Evolutionary conservation across 2,329 filamentous ascomycete species (phyloP).

Genomic region (Thermothelomyces thermophilus): DNA sequence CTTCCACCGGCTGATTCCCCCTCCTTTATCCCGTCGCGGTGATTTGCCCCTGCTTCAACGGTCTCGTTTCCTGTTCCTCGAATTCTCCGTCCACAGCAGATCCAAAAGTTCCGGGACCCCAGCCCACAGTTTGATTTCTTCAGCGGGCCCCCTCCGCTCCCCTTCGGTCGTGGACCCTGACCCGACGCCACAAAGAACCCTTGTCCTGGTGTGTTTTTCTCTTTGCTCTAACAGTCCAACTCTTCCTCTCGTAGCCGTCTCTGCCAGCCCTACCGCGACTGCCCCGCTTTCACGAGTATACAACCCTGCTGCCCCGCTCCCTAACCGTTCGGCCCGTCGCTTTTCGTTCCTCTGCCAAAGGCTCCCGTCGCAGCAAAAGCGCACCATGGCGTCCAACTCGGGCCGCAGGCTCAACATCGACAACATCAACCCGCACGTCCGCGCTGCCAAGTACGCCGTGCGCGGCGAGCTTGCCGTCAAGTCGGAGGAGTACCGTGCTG

Average conservation of each 20-base stretch:
- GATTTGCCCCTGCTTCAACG: too few relatives aligned
- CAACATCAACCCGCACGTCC: constrained; percentile 89
- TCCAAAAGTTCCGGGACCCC: background rate
- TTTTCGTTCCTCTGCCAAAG: constrained; percentile 8
- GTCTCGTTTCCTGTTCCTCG: background rate
- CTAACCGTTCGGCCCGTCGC: constrained; percentile 5
- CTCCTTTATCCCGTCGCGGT: too few relatives aligned
- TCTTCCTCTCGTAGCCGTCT: constrained; percentile 13
- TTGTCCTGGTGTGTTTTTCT: constrained; percentile 11
- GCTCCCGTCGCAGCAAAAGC: constrained; percentile 18
- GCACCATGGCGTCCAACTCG: constrained; percentile 34
- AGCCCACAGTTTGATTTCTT: background rate
- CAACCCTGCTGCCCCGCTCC: constrained; percentile 16
- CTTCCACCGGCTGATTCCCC: background rate
- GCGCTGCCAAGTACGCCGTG: constrained; percentile 88
- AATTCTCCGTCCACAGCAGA: background rate
- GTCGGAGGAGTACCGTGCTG: constrained; percentile 81
- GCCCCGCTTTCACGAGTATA: constrained; percentile 19
- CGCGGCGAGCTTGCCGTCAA: constrained; percentile 91
- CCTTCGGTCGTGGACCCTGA: background rate
- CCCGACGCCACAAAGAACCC: background rate
- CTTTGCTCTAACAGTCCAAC: constrained; percentile 18
- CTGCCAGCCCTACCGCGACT: constrained; percentile 16
- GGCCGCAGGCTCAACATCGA: constrained; percentile 57
- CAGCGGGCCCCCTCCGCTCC: background rate